A percentile compares a stretch with the other conserved stretches of the same genome.
Evolutionary conservation across 495 filamentous ascomycete species (phyloP).

Genomic region (Alectoria sarmentosa): DNA sequence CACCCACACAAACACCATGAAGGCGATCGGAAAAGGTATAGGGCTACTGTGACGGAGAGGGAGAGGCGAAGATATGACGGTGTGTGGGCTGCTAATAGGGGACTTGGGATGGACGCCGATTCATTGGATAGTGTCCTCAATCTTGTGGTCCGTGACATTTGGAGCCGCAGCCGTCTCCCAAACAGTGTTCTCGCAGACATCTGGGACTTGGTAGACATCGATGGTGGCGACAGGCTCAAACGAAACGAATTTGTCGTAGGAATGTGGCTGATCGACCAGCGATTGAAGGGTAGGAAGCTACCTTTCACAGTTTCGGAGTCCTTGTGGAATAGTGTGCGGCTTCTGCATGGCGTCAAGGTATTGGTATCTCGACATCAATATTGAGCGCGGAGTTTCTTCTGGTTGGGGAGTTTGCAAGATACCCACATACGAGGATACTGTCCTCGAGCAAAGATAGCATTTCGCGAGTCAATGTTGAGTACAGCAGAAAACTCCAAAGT

Average conservation of each 20-base stretch:
- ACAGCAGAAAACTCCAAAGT: not conserved
- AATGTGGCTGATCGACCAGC: constrained; percentile 91
- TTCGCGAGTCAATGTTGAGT: not conserved
- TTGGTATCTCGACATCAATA: constrained; percentile 17
- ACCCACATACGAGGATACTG: constrained; percentile 4
- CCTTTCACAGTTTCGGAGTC: constrained; percentile 70
- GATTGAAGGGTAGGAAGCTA: constrained; percentile 80
- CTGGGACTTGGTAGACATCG: constrained; percentile 76
- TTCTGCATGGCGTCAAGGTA: constrained; percentile 41
- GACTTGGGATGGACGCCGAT: constrained; percentile 44
- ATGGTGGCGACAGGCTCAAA: constrained; percentile 51
- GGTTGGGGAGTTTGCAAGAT: constrained; percentile 7
- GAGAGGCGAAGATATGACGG: constrained; percentile 93
- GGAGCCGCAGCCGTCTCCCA: constrained; percentile 68
- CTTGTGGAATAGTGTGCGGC: constrained; percentile 79
- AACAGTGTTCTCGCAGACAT: constrained; percentile 64
- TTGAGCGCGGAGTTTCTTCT: not conserved
- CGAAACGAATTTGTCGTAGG: constrained; percentile 90
- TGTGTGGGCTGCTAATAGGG: constrained; percentile 90
- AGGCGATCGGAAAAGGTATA: constrained; percentile 78
- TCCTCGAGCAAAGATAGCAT: not conserved
- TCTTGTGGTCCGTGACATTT: constrained; percentile 79
- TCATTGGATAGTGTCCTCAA: constrained; percentile 57
- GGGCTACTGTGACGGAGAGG: constrained; percentile 63
- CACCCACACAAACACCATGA: constrained; percentile 84